These are phyloP conservation scores for Glebionis coronaria DNA, from an alignment of 129 eudicot species.

Conservation along the genomic window DNA sequence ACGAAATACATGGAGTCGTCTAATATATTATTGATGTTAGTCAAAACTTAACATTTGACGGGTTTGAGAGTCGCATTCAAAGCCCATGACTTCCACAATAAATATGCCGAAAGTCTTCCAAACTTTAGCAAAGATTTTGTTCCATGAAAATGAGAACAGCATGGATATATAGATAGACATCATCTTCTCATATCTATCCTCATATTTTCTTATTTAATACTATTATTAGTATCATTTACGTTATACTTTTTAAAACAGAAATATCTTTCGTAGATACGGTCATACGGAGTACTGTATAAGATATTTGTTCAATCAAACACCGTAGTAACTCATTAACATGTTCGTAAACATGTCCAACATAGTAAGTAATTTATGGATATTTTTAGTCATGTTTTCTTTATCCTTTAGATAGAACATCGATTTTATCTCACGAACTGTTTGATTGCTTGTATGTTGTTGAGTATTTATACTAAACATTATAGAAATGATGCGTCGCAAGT, in stretches of 20 bases:
- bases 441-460: no score
- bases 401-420: no score
- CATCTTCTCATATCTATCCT: slow-evolving; percentile 24
- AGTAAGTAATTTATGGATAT: no score
- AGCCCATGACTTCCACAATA: slow-evolving; percentile 32
- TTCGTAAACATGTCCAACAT: no score
- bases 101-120: slow-evolving; percentile 27
- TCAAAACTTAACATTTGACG: slow-evolving; percentile 13
- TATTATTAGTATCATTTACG: neutral
- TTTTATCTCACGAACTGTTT: no score
- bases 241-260: neutral
- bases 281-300: no score
- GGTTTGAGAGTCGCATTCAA: slow-evolving; percentile 22
- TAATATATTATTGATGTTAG: slow-evolving; percentile 5
- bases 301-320: no score
- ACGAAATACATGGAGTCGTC: neutral
- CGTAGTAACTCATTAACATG: no score
- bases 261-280: neutral
- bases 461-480: no score
- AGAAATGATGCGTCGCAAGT: no score
- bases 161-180: slow-evolving; percentile 29
- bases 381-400: no score
- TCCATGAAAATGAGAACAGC: slow-evolving; percentile 22
- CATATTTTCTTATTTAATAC: neutral
- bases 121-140: slow-evolving; percentile 31